Base-by-base conservation (phyloP, 148 eudicot genomes). In the Vaccinium darrowii region DNA sequence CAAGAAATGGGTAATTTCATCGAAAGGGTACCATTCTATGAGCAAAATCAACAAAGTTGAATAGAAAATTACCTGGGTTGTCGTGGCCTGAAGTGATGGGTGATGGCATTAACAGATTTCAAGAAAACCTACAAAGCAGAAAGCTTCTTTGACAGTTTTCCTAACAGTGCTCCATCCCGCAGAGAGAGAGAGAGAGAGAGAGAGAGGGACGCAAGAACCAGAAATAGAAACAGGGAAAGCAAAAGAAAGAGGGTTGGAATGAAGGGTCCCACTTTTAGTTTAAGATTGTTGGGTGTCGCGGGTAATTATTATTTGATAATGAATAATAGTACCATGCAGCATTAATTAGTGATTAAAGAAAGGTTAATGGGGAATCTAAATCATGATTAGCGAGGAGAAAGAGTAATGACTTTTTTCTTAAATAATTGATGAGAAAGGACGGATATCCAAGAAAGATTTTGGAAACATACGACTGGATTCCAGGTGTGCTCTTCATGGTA, bases 61-160 rank as follows among this genome's bases (percentile, higher is more conserved):
- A 72, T 76, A 23, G 50, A 75, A 82, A 72, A 11, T 21, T 76
- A 88, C 86, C 92, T 88, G 83, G 69, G 84, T 47, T 52, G 72
- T 65, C 72, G n/a, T 74, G 67, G 79, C 82, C 80, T 76, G 84
- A 69, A 81, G 81, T 62, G 30, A 81, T 60, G 76, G 83, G 25
- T 65, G 86, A 83, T 86, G 85, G 77, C 85, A 86, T 83, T 16
- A 71, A 69, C 21, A 81, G 90, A 88, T 90, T 89, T 88, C 79
- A 81, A 86, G 63, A 81, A 83, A 78, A 75, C 51, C 87, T 86
- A 74, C 15, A 65, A 74, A 78, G 25, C 76, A 23, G 50, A 76
- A 73, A 81, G 8, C 81, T 33, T 56, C 19, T 14, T 14, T 69
- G 51, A 58, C 80, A 76, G 58, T 84, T 88, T 75, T 81, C 84